Conservation (phyloP, 2,329 filamentous ascomycete species). For the Neofusicoccum parvum region DNA sequence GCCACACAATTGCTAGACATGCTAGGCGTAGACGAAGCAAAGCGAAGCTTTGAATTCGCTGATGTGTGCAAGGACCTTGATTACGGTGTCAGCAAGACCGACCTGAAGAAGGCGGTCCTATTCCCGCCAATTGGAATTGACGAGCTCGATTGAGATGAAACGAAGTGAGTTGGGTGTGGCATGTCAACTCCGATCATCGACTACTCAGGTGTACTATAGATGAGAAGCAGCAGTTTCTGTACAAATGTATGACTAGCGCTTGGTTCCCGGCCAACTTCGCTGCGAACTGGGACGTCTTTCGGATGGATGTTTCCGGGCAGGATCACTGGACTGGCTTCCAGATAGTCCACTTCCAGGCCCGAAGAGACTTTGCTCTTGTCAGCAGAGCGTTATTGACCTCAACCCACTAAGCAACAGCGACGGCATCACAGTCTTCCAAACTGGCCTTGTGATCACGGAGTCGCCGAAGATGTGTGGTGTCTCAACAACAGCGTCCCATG, state of each 20-base stretch:
- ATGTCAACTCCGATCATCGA: neutral
- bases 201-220: neutral
- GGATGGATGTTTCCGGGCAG: too few relatives aligned
- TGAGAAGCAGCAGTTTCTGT: too few relatives aligned
- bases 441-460: neutral
- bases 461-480: neutral
- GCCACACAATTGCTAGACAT: slow-evolving; percentile 72
- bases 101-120: slow-evolving; percentile 48
- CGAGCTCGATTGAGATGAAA: neutral
- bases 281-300: too few relatives aligned
- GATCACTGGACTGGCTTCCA: too few relatives aligned
- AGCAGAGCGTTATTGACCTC: too few relatives aligned
- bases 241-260: too few relatives aligned
- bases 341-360: too few relatives aligned
- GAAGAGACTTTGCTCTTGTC: too few relatives aligned
- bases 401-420: too few relatives aligned
- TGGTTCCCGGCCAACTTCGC: too few relatives aligned
- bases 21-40: slow-evolving; percentile 68
- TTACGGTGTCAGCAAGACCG: slow-evolving; percentile 62
- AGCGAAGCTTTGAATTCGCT: slow-evolving; percentile 66
- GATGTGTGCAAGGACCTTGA: slow-evolving; percentile 63
- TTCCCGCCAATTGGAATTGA: slow-evolving; percentile 46
- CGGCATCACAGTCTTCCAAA: too few relatives aligned
- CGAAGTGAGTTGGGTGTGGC: neutral
- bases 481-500: neutral